Evolutionary conservation across 352 stramenopile species (phyloP), one percentile per base, ranked within the genome.

Genomic region (Phytopythium kandeliae): DNA sequence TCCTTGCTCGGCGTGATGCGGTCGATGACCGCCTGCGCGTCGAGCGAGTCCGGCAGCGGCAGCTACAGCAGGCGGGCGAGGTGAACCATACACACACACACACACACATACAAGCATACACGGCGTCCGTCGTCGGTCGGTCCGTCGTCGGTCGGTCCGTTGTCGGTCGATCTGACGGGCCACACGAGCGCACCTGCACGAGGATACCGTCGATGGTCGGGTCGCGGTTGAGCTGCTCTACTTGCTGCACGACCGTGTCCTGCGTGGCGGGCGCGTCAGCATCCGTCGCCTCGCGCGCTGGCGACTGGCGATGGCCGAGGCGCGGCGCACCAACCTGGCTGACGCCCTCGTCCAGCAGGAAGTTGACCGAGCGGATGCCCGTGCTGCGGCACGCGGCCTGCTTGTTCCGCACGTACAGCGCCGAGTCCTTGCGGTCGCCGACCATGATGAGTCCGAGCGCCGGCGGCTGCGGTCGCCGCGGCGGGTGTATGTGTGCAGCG

Each of bases 321-420:
- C n/a, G n/a, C n/a, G n/a, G n/a, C n/a, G n/a, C n/a, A n/a, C n/a
- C n/a, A n/a, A n/a, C 84, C 69, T 94, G 71, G 7, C 59, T 68
- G 4, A 79, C 75, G 36, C 48, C 45, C 31, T 87, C 75, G 0
- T 88, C 56, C 24, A 96, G 87, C 13, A 95, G 57, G 45, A 86
- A 86, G 55, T 97, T 89, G 57, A 97, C 87, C 4, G 85, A 96
- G 1, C 68, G 62, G 56, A 99, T 98, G 36, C 96, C 97, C 4
- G 92, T 79, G 66, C 97, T 89, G 34, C 78, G 78, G 49, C 95
- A 99, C 19, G 97, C 97, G 48, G 94, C 92, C 62, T 98, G 94
- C 74, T 99, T 99, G 73, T 97, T 98, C 41, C 95, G 86, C 33
- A 99, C 97, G 66, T 99, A 99, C 24, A 97, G 91, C 19, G 83